These are phyloP conservation scores for Tricholoma terreum DNA, from an alignment of 768 basidiomycete species.

Conservation along the genomic window DNA sequence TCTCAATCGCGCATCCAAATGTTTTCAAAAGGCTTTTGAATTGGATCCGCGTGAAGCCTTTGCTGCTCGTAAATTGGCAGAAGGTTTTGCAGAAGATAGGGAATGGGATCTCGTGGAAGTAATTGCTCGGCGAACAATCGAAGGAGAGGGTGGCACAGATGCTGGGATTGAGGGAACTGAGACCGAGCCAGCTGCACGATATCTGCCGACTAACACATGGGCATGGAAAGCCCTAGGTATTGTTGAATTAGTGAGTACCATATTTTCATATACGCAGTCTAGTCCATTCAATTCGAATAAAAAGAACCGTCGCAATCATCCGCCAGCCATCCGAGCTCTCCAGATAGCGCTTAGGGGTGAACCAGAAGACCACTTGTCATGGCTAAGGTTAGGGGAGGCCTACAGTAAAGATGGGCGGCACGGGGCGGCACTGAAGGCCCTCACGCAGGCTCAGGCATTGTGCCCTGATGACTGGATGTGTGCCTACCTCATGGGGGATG, in stretches of 20 bases:
- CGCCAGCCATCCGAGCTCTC: conserved; percentile 75
- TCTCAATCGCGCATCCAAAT: conserved; percentile 83
- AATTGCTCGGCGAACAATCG: conserved; percentile 88
- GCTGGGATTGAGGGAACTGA: conserved; percentile 45
- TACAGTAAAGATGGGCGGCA: conserved; percentile 88
- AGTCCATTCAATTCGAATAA: not conserved
- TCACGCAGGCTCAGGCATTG: conserved; percentile 70
- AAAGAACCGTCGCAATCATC: conserved; percentile 67
- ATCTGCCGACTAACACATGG: conserved; percentile 84
- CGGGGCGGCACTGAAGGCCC: conserved; percentile 85
- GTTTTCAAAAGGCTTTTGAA: conserved; percentile 98
- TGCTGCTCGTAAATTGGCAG: conserved; percentile 80
- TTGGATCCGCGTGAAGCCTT: conserved; percentile 85
- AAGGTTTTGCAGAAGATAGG: conserved; percentile 86
- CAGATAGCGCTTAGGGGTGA: conserved; percentile 84
- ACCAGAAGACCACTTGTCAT: conserved; percentile 73
- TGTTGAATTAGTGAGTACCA: conserved; percentile 74
- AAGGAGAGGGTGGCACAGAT: conserved; percentile 83
- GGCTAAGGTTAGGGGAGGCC: conserved; percentile 90
- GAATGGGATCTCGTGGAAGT: conserved; percentile 97
- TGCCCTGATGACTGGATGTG: conserved; percentile 81
- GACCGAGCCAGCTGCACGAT: conserved; percentile 43
- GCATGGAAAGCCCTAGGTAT: conserved; percentile 97
- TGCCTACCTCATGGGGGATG: conserved; percentile 79
- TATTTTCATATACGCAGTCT: not conserved